Evolutionary conservation across 768 basidiomycete species (phyloP), one percentile per base, ranked within the genome.

Genomic region (Coprinellus micaceus): DNA sequence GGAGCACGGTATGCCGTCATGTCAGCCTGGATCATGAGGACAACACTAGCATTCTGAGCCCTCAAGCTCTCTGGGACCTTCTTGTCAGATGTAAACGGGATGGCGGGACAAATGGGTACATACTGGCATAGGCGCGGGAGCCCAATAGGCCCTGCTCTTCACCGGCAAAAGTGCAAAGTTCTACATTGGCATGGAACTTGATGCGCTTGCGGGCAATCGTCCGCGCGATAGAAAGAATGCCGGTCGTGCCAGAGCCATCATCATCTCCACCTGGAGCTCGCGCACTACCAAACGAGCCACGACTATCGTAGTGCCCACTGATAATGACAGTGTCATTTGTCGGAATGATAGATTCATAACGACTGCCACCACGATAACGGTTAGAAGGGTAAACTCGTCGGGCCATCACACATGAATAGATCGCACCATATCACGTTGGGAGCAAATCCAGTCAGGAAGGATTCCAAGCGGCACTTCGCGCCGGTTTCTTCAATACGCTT

Each of bases 71-170:
- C 89, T 91, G 62, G 1, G 44, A 26, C 21, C 10, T 11, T 21
- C 25, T 21, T 46, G 62, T 41, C 52, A 7, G 47, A 49, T 40
- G 22, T 24, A 7, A 15, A 47, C 33, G 33, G 13, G 33, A 33
- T 30, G 12, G 28, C 21, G 28, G 25, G 29, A 11, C 19, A 48
- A 10, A 21, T 15, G 5, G 1, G 19, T 30, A 76, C 88, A 67
- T 66, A 91, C 91, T 74, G 13, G 94, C 86, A 67, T 94, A 95
- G 6, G 85, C 84, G 59, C 71, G 80, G 21, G 88, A 91, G 26
- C 94, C 94, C 13, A 83, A 67, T 15, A 94, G 71, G 3, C 94
- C 94, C 66, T 97, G 94, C 63, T 97, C 94, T 67, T 97, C 94
- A 4, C 94, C 94, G 1, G 92, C 88, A 62, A 96, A 96, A 48